Evolutionary conservation across 495 filamentous ascomycete species (phyloP).

Genomic region (Penicillium soppii): DNA sequence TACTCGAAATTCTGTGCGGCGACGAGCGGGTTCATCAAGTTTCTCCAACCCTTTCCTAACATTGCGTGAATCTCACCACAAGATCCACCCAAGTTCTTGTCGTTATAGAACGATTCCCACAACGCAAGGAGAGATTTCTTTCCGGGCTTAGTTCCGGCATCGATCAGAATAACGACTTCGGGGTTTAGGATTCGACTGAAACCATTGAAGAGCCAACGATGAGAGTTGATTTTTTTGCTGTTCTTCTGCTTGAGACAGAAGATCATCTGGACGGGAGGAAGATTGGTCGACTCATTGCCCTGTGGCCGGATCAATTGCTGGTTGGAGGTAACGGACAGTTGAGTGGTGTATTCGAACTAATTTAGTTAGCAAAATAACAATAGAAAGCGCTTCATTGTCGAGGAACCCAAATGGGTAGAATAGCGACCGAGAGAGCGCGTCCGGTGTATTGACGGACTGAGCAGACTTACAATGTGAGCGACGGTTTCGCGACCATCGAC

Average conservation of each 20-base stretch:
- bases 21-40: slow-evolving; percentile 89
- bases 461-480: slow-evolving; percentile 71
- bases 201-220: slow-evolving; percentile 96
- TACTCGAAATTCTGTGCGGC: slow-evolving; percentile 99
- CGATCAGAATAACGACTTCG: slow-evolving; percentile 92
- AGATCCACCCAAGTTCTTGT: slow-evolving; percentile 94
- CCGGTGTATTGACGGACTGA: neutral
- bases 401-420: too few relatives aligned
- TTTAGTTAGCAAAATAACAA: neutral
- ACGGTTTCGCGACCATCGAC: slow-evolving; percentile 95
- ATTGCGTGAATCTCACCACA: slow-evolving; percentile 99
- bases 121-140: slow-evolving; percentile 85
- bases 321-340: slow-evolving; percentile 92
- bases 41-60: slow-evolving; percentile 86
- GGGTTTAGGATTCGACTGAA: slow-evolving; percentile 96
- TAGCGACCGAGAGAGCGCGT: too few relatives aligned
- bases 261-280: slow-evolving; percentile 96
- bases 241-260: slow-evolving; percentile 99
- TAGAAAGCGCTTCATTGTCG: too few relatives aligned
- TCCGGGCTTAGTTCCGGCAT: slow-evolving; percentile 95
- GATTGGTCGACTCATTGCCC: slow-evolving; percentile 75
- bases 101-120: slow-evolving; percentile 99
- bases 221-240: slow-evolving; percentile 99
- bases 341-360: slow-evolving; percentile 96
- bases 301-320: slow-evolving; percentile 93